Evolutionary conservation across 768 basidiomycete genomes (phyloP), one percentile per base, ranked within the genome.

Genomic region (Steccherinum ochraceum): DNA sequence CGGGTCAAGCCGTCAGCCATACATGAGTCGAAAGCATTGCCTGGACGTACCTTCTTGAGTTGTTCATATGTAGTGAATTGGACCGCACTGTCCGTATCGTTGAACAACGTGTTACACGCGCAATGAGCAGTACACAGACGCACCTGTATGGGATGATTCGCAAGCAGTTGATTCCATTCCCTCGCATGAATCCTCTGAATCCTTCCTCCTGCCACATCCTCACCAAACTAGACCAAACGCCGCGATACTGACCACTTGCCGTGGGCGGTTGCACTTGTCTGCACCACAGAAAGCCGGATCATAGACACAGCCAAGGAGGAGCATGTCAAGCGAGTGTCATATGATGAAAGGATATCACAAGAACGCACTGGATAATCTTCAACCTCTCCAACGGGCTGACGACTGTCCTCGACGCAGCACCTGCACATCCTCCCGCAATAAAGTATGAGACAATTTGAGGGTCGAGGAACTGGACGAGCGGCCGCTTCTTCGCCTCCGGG

Each of bases 191-290:
- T 12, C 94, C 95, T 65, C 69, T 79, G 67, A 94, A 84, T 5
- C 95, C 95, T 67, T 98, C 95, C 64, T 97, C 93, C 56, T 72
- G 70, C 89, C 91, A 97, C 83, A 94, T 94, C 55, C 94, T 81
- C 16, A 78, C 77, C 42, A 95, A 78, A 57, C 88, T 89, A 16
- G 79, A 71, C 81, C 84, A 90, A 27, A 94, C 91, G 18, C 92
- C 92, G 58, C 75, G 82, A 69, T 94, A 94, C 60, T 86, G 85
- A 46, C 72, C 67, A 56, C 77, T 72, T 13, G 79, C 74, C 24
- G 75, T 68, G 42, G 69, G 76, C 23, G 83, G 85, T 64, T 96
- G 95, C n/a, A 92, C 92, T 72, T 97, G 94, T 64, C 93, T 95
- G 21, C 27, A 25, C 39, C 44, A n/a, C n/a, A n/a, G n/a, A n/a